Base-by-base conservation (phyloP, 1,139 yeast genomes). In the Saccharomyces hybrid region DNA sequence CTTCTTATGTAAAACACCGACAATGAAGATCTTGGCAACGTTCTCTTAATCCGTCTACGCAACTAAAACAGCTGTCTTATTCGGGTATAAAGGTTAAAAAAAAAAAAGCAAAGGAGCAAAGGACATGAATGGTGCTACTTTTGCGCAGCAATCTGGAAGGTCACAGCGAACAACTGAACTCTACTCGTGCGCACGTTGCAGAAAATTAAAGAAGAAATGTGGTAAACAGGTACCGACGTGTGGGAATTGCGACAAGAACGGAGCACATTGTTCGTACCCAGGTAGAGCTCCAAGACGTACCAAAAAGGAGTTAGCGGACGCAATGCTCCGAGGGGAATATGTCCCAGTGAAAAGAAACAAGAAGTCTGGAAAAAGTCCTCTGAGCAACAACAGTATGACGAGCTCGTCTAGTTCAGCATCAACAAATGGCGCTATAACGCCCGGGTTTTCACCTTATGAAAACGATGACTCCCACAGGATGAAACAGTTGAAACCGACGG, bases 171-270 rank as follows among this genome's bases (percentile, higher is more conserved):
- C 38, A n/a, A 16, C 47, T 9, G 67, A 66, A 19, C 48, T 66
- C 4, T 75, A 76, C 54, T 75, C 79, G 0, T 77, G 80, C 58
- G 64, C 72, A 9, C 62, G 79, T 54, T 74, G 79, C 59, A 65
- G 82, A 52, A 67, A 73, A 49, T 65, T 78, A 49, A 79, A 80
- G 67, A 78, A 78, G 64, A 77, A 76, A 59, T 80, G 84, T 61
- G 70, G 78, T 2, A 75, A 76, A 58, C 71, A 73, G 19, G 55
- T 68, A 1, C 81, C 82, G 0, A 69, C 63, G n/a, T 79, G 84
- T 58, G 55, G 60, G 8, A 77, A 76, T 58, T 80, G 84, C 60
- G 56, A 54, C 12, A 74, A 70, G 55, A 73, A 75, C 2, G 67
- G 69, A 3, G 74, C 70, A 52, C 51, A 51, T 2, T 80, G 84